phyloP scores from a whole-genome alignment of 2,329 filamentous ascomycete genomes.

The Coniochaeta sp. region DNA sequence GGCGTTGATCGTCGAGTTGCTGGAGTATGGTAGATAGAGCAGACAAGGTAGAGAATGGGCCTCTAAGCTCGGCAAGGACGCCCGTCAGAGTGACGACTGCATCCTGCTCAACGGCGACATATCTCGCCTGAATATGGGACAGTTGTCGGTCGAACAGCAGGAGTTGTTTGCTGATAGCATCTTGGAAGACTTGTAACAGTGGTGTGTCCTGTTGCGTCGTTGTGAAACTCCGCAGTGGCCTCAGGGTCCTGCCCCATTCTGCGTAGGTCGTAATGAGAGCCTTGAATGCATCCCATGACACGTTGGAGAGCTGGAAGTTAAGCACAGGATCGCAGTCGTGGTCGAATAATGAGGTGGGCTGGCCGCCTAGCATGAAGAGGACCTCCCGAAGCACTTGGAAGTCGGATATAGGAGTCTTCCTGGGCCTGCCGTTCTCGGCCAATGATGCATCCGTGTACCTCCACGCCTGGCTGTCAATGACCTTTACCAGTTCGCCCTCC shows the following conservation, averaged over 20 bases:
- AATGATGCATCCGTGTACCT: slow-evolving; percentile 17
- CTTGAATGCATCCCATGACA: slow-evolving; percentile 43
- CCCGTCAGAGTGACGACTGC: slow-evolving; percentile 60
- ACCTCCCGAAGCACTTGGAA: slow-evolving; percentile 68
- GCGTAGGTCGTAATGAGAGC: slow-evolving; percentile 40
- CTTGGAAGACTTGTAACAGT: slow-evolving; percentile 65
- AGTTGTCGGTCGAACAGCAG: slow-evolving; percentile 50
- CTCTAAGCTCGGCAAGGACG: slow-evolving; percentile 50
- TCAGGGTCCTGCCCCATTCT: slow-evolving; percentile 37
- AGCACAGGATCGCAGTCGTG: slow-evolving; percentile 28
- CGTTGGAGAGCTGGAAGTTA: slow-evolving; percentile 37
- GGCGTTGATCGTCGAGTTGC: slow-evolving; percentile 42
- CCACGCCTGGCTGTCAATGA: slow-evolving; percentile 41
- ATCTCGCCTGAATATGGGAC: slow-evolving; percentile 51
- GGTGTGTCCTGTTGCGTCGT: slow-evolving; percentile 39
- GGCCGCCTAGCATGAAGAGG: slow-evolving; percentile 77
- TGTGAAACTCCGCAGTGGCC: slow-evolving; percentile 37
- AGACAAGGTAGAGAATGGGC: slow-evolving; percentile 46
- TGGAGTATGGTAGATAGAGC: slow-evolving; percentile 56
- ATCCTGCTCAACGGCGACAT: slow-evolving; percentile 46
- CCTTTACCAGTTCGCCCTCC: slow-evolving; percentile 20
- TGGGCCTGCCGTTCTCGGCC: slow-evolving; percentile 23
- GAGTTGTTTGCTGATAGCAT: slow-evolving; percentile 52
- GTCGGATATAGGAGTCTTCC: slow-evolving; percentile 54
- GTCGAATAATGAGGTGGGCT: slow-evolving; percentile 67